phyloP scores from a whole-genome alignment of 2,329 filamentous ascomycete species.

The Ophiostoma australiae region DNA sequence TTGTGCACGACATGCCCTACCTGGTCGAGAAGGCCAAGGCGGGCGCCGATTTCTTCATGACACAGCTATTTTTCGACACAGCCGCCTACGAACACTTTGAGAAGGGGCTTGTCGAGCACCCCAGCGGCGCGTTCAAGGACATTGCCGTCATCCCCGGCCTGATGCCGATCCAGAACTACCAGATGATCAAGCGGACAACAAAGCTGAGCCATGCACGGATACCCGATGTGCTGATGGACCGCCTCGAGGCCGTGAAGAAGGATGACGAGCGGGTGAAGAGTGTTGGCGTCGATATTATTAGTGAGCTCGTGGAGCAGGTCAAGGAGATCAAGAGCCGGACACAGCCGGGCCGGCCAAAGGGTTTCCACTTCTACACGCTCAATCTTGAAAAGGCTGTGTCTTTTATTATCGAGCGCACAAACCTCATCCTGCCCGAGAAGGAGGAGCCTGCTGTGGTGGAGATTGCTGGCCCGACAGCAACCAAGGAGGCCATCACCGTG shows the following conservation, averaged over 20 bases:
- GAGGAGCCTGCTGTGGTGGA: conserved; percentile 34
- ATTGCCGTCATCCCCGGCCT: conserved; percentile 90
- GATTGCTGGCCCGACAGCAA: conserved; percentile 34
- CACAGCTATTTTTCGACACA: conserved; percentile 91
- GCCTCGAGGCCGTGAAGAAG: conserved; percentile 66
- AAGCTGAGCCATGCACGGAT: conserved; percentile 89
- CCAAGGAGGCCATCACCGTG: conserved; percentile 45
- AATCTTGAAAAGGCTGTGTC: conserved; percentile 95
- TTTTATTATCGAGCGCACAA: conserved; percentile 79
- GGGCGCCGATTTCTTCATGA: conserved; percentile 97
- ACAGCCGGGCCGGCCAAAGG: conserved; percentile 52
- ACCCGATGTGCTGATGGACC: conserved; percentile 63
- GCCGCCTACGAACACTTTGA: conserved; percentile 79
- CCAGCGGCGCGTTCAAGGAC: conserved; percentile 76
- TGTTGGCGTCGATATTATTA: conserved; percentile 74
- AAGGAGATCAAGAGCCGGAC: conserved; percentile 56
- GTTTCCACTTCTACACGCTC: conserved; percentile 96
- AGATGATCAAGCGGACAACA: conserved; percentile 87
- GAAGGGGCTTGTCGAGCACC: conserved; percentile 67
- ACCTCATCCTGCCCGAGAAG: conserved; percentile 64
- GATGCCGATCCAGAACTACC: conserved; percentile 97
- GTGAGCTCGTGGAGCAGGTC: conserved; percentile 76
- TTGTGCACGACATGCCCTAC: conserved; percentile 80
- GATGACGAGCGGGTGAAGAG: conserved; percentile 79
- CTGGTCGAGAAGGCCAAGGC: conserved; percentile 86